Evolutionary conservation across 805 yeast genomes (phyloP).

Genomic region (Sungouiella thailandica): DNA sequence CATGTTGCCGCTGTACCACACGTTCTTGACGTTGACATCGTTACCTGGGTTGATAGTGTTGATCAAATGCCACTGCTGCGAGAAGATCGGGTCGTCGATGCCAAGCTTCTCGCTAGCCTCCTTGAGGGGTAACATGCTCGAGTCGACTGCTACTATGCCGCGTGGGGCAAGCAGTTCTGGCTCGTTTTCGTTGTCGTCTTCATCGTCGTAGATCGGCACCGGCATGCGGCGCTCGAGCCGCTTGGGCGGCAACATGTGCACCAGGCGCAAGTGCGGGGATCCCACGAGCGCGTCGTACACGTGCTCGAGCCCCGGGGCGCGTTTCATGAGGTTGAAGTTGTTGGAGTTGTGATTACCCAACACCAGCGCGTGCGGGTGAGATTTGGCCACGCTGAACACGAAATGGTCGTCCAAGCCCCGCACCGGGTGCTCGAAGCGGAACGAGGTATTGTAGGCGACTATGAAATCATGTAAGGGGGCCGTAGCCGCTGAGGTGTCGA

Average conservation of each 20-base stretch:
- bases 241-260: slow-evolving; percentile 53
- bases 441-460: slow-evolving; percentile 30
- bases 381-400: slow-evolving; percentile 56
- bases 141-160: slow-evolving; percentile 36
- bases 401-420: slow-evolving; percentile 58
- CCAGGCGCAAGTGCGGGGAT: slow-evolving; percentile 35
- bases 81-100: slow-evolving; percentile 81
- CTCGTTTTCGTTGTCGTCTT: not conserved
- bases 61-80: slow-evolving; percentile 86
- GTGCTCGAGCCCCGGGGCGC: slow-evolving; percentile 22
- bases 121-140: slow-evolving; percentile 43
- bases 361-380: slow-evolving; percentile 26
- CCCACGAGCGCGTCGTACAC: slow-evolving; percentile 21
- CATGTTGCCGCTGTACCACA: slow-evolving; percentile 78
- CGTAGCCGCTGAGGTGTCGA: slow-evolving; percentile 26
- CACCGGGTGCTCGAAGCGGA: slow-evolving; percentile 56
- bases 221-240: slow-evolving; percentile 55
- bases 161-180: slow-evolving; percentile 2
- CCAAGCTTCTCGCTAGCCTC: slow-evolving; percentile 48
- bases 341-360: slow-evolving; percentile 35
- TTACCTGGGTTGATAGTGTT: slow-evolving; percentile 70
- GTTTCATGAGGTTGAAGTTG: slow-evolving; percentile 21
- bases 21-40: slow-evolving; percentile 81
- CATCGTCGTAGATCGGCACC: slow-evolving; percentile 30
- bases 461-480: slow-evolving; percentile 32